Percentiles rank a stretch among this genome's conserved stretches.
Evolutionary conservation across 768 basidiomycete genomes (phyloP).

Genomic region (Russula sp.): DNA sequence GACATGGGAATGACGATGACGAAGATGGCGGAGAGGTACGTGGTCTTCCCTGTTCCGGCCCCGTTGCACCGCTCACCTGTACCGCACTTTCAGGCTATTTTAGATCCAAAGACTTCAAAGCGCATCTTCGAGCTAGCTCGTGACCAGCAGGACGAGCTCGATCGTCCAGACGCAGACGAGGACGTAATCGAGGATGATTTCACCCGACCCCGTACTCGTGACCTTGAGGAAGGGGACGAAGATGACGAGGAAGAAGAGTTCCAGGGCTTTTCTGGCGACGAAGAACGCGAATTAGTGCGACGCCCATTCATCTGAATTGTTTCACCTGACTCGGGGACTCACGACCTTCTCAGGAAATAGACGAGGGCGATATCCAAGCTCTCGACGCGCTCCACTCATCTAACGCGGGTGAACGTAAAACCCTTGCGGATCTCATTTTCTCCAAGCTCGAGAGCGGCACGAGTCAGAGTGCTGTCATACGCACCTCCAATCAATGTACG

Average conservation of each 20-base stretch:
- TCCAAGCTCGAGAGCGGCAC: conserved; percentile 72
- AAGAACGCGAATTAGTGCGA: conserved; percentile 47
- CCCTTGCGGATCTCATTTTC: conserved; percentile 96
- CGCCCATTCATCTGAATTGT: not conserved
- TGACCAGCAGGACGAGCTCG: conserved; percentile 88
- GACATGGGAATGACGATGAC: conserved; percentile 36
- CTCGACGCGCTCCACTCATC: conserved; percentile 76
- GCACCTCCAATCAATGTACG: conserved; percentile 53
- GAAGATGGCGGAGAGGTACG: conserved; percentile 43
- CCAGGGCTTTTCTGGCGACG: conserved; percentile 35
- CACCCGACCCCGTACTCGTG: conserved; percentile 27
- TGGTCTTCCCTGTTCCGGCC: conserved; percentile 2
- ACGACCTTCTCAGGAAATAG: conserved; percentile 60
- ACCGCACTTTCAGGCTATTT: conserved; percentile 43
- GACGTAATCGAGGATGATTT: conserved; percentile 28
- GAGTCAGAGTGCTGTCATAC: conserved; percentile 48
- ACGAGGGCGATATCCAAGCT: conserved; percentile 81
- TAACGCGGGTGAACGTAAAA: conserved; percentile 70
- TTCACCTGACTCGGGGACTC: not conserved
- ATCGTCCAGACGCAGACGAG: conserved; percentile 33
- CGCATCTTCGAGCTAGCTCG: conserved; percentile 89
- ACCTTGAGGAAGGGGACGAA: conserved; percentile 36
- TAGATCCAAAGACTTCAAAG: conserved; percentile 77
- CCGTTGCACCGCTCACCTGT: not conserved
- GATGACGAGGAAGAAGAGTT: conserved; percentile 55